Evolutionary conservation across 2,329 filamentous ascomycete genomes (phyloP).

Genomic region (Alternaria brassicae): DNA sequence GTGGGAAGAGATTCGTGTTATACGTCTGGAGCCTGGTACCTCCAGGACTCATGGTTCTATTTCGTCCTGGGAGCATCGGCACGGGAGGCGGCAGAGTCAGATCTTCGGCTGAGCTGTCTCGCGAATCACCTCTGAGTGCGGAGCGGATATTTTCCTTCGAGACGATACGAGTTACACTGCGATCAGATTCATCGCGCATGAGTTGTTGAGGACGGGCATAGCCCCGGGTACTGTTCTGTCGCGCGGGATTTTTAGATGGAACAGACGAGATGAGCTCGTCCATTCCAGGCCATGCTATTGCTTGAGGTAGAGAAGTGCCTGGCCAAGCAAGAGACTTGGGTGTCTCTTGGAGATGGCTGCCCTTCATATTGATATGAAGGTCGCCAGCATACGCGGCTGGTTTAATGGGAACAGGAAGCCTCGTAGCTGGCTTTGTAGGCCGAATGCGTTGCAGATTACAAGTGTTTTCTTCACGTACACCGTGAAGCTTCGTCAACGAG

Average conservation of each 20-base stretch:
- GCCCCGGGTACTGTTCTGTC: not conserved
- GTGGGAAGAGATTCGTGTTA: slow-evolving; percentile 43
- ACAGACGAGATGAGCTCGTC: slow-evolving; percentile 23
- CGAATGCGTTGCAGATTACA: slow-evolving; percentile 1
- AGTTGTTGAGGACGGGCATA: slow-evolving; percentile 8
- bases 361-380: slow-evolving; percentile 16
- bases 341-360: not conserved
- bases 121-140: slow-evolving; percentile 27
- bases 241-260: slow-evolving; percentile 30
- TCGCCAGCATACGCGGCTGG: slow-evolving; percentile 22
- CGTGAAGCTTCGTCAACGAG: slow-evolving; percentile 24
- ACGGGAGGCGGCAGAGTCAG: slow-evolving; percentile 10
- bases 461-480: slow-evolving; percentile 1
- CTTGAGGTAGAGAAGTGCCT: slow-evolving; percentile 2
- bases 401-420: slow-evolving; percentile 27
- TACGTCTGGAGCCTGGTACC: slow-evolving; percentile 26
- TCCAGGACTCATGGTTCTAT: not conserved
- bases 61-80: not conserved
- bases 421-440: slow-evolving; percentile 15
- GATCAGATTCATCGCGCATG: not conserved
- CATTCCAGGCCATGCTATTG: slow-evolving; percentile 16
- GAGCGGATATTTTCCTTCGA: slow-evolving; percentile 46
- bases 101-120: slow-evolving; percentile 29
- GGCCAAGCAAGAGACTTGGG: slow-evolving; percentile 14
- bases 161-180: slow-evolving; percentile 33